Evolutionary conservation across 1,284 basidiomycete species (phyloP).

Genomic region (Inonotus hispidus): DNA sequence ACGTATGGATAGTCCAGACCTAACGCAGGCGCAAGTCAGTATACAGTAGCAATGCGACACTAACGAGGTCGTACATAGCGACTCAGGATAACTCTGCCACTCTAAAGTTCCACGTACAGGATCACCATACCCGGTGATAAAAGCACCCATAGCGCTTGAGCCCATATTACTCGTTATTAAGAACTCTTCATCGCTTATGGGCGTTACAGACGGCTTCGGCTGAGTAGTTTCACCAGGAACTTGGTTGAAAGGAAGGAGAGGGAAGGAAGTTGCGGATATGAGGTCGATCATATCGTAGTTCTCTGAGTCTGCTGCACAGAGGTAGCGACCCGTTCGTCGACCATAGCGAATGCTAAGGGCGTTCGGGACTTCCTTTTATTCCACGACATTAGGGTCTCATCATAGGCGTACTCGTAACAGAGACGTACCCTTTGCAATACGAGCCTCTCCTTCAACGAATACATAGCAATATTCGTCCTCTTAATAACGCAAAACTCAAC

Average conservation of each 20-base stretch:
- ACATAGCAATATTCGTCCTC: constrained; percentile 62
- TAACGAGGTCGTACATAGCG: constrained; percentile 55
- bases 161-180: constrained; percentile 76
- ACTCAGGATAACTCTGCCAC: constrained; percentile 75
- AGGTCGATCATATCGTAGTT: constrained; percentile 78
- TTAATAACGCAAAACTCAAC: constrained; percentile 80
- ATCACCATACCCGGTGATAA: constrained; percentile 79
- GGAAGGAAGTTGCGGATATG: constrained; percentile 57
- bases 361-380: constrained; percentile 74
- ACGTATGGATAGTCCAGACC: constrained; percentile 81
- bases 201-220: constrained; percentile 68
- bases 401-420: background rate
- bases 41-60: background rate
- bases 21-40: constrained; percentile 29
- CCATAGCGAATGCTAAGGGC: constrained; percentile 58
- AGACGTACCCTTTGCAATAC: constrained; percentile 51
- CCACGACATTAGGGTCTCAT: background rate
- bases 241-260: constrained; percentile 76
- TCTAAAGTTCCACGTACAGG: constrained; percentile 85
- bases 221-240: constrained; percentile 35
- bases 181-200: constrained; percentile 76
- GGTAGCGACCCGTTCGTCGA: constrained; percentile 54
- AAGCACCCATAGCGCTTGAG: constrained; percentile 72
- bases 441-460: constrained; percentile 56
- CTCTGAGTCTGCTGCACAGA: constrained; percentile 72